Conservation (phyloP, 2,329 filamentous ascomycete genomes). For the Lachnellula cervina region DNA sequence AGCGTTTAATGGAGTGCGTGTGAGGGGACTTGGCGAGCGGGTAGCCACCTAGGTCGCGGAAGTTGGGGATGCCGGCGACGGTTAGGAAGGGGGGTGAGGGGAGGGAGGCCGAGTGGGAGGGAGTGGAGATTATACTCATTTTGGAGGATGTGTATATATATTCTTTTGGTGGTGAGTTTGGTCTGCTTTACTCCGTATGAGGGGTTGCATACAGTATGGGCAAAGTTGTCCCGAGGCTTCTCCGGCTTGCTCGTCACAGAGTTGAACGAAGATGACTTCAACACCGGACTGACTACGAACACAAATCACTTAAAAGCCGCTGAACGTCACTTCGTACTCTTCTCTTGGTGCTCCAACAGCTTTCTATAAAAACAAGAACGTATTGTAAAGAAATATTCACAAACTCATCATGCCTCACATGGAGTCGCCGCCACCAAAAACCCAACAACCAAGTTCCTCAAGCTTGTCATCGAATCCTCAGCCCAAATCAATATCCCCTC, state of each 20-base stretch:
- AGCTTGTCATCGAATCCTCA: conserved; percentile 2
- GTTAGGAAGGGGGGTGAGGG: conserved; percentile 44
- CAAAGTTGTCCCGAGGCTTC: neutral
- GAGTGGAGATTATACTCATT: neutral
- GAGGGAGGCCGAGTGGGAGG: conserved; percentile 8
- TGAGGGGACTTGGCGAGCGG: conserved; percentile 34
- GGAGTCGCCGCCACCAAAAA: conserved; percentile 6
- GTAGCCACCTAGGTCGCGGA: conserved; percentile 63
- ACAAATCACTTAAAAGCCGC: no score
- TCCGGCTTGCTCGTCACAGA: neutral
- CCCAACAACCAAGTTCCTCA: conserved; percentile 5
- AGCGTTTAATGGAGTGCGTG: conserved; percentile 42
- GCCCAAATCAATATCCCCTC: conserved; percentile 8
- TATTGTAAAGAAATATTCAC: neutral
- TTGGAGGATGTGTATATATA: neutral
- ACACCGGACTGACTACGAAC: no score
- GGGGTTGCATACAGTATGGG: neutral
- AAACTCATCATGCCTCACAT: conserved; percentile 25
- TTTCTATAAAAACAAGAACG: neutral
- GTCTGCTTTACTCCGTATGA: no score
- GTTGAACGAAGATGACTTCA: no score
- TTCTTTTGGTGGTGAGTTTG: neutral
- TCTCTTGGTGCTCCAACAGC: no score
- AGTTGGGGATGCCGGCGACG: conserved; percentile 59
- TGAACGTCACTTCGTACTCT: no score